phyloP scores from a whole-genome alignment of 2,329 filamentous ascomycete genomes.

The Colletotrichum caudatum region DNA sequence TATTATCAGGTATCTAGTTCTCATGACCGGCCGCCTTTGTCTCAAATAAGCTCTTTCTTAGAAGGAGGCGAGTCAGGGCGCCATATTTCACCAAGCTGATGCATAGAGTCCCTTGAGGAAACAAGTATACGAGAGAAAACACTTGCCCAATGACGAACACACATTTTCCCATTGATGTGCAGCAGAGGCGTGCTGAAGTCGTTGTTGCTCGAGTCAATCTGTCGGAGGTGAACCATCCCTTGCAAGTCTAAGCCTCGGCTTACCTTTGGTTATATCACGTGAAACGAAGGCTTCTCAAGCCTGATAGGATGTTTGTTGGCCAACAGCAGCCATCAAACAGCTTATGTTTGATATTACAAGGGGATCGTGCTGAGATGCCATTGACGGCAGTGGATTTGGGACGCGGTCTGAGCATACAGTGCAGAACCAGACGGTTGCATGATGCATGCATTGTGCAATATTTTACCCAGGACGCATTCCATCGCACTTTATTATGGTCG shows the following conservation, averaged over 20 bases:
- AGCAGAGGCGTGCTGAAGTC: not conserved
- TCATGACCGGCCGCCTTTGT: not conserved
- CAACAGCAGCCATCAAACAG: conserved; percentile 12
- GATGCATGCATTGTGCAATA: not conserved
- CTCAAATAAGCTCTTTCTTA: not conserved
- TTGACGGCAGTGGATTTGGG: not conserved
- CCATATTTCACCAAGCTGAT: conserved; percentile 6
- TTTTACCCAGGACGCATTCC: not conserved
- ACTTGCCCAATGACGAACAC: not conserved
- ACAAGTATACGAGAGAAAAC: too few relatives aligned
- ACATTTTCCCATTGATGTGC: not conserved
- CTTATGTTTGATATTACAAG: conserved; percentile 10
- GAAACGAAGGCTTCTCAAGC: not conserved
- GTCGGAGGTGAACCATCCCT: not conserved
- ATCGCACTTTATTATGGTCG: not conserved
- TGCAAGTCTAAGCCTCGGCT: not conserved
- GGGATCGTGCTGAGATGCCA: conserved; percentile 11
- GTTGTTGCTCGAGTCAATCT: not conserved
- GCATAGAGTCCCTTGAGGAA: not conserved
- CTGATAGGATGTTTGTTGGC: conserved; percentile 6
- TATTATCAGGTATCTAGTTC: conserved; percentile 3
- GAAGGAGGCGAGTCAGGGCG: not conserved
- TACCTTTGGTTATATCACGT: not conserved
- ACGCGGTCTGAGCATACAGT: not conserved
- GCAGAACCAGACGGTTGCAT: not conserved